phyloP scores from a whole-genome alignment of 805 yeast species.

The Candida ulmi region DNA sequence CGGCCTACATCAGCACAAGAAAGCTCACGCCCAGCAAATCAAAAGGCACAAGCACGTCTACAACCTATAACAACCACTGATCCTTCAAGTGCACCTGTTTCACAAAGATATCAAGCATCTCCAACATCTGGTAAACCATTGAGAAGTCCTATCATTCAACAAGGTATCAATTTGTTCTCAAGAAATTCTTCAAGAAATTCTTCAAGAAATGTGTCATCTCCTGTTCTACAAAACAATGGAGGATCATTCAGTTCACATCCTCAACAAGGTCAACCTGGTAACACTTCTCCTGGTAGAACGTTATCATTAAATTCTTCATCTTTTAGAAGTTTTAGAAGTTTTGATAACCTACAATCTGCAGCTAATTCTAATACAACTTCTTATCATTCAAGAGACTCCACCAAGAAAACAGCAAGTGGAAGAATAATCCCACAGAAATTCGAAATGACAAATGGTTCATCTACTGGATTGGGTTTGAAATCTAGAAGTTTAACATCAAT shows the following conservation, averaged over 20 bases:
- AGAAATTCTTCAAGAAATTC: conserved; percentile 20
- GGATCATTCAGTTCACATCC: background rate
- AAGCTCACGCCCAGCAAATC: background rate
- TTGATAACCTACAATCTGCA: conserved; percentile 16
- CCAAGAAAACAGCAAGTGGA: conserved; percentile 36
- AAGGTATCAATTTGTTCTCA: conserved; percentile 30
- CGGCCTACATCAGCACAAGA: background rate
- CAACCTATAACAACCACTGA: conserved; percentile 16
- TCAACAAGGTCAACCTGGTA: background rate
- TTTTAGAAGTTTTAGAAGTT: conserved; percentile 25
- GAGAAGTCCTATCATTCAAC: conserved; percentile 33
- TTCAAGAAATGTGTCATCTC: conserved; percentile 20
- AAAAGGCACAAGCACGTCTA: conserved; percentile 4
- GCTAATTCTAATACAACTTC: conserved; percentile 13
- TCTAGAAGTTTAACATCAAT: conserved; percentile 41
- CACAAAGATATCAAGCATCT: conserved; percentile 16
- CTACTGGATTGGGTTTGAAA: conserved; percentile 34
- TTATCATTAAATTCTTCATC: conserved; percentile 30
- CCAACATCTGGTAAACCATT: conserved; percentile 12
- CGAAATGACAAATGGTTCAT: conserved; percentile 26
- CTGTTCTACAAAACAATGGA: conserved; percentile 6
- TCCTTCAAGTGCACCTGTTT: conserved; percentile 9
- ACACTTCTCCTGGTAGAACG: conserved; percentile 24
- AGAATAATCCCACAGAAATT: conserved; percentile 41
- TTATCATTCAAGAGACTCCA: conserved; percentile 26